Base-by-base conservation (phyloP, 2,329 filamentous ascomycete species). In the Hirsutella thompsonii region DNA sequence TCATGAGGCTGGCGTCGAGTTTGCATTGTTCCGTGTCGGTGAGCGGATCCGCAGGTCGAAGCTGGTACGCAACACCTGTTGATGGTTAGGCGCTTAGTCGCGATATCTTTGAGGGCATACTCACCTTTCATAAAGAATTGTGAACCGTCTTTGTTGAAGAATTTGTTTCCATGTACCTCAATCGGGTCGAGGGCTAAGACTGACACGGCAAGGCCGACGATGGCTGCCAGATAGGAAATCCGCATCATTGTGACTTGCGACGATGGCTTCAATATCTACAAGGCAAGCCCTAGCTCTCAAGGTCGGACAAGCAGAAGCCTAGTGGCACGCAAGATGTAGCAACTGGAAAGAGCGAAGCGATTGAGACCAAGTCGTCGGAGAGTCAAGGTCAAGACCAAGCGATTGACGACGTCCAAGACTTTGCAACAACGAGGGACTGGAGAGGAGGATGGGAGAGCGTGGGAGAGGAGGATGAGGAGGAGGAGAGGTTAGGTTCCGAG, bases 51-150 rank as follows among this genome's bases (percentile, higher is more conserved):
- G 81, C 69, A 23, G 64, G 59, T 26, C 62, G 64, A 46, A 77
- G 60, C 58, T 79, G 74, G 52, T 90, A 90, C 40, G 84, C 82
- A 53, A 92, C 70, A 47, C 83, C 84, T 87, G 37, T 18, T 16
- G 9, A 16, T n/a, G 19, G 20, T 43, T 28, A 45, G 42, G 36
- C 4, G 26, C 36, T 23, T 13, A 8, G 11, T 40, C 9, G 37
- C 14, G n/a, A n/a, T n/a, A n/a, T n/a, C n/a, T 19, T 8, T 11
- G 13, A n/a, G 13, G 3, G 1, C 3, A 14, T 5, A 26, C 36
- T 13, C 2, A 83, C 85, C 85, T 66, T 89, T 92, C 60, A 92
- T 73, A 60, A 78, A 92, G 69, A 84, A 93, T 56, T 93, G 86
- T 26, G 79, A 70, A 48, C 86, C 86, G 58, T 89, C 76, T 53